A percentile compares a stretch with the other conserved stretches of the same genome.
Evolutionary conservation across 2,329 filamentous ascomycete genomes (phyloP).

Genomic region (Penicillium crustosum): DNA sequence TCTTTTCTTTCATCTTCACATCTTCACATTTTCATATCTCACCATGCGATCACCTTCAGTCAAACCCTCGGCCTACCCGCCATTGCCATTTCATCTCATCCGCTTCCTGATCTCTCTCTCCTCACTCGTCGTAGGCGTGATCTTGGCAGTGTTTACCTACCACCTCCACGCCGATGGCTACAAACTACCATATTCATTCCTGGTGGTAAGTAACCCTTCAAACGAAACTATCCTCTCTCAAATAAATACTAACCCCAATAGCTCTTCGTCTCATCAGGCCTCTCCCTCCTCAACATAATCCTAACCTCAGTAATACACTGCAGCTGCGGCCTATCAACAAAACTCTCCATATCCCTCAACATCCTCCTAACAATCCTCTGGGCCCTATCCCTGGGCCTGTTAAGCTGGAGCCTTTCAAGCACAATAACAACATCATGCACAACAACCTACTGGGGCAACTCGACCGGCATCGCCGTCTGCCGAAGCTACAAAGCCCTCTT

Average conservation of each 20-base stretch:
- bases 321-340: constrained; percentile 53
- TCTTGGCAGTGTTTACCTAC: constrained; percentile 58
- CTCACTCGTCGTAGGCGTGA: constrained; percentile 53
- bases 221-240: not conserved
- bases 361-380: constrained; percentile 51
- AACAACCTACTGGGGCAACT: constrained; percentile 53
- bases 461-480: constrained; percentile 57
- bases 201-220: constrained; percentile 48
- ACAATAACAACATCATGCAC: constrained; percentile 56
- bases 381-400: constrained; percentile 52
- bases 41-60: constrained; percentile 35
- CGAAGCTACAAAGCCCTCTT: constrained; percentile 61
- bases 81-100: constrained; percentile 42
- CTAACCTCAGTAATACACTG: constrained; percentile 54
- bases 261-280: constrained; percentile 53
- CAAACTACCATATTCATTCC: constrained; percentile 59
- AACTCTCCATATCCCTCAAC: constrained; percentile 54
- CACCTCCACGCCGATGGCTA: constrained; percentile 54
- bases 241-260: constrained; percentile 26
- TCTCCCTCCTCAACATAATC: constrained; percentile 52
- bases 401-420: constrained; percentile 55
- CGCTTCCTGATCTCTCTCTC: constrained; percentile 49
- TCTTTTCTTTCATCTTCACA: not conserved
- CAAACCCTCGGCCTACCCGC: constrained; percentile 43
- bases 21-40: constrained; percentile 4